Evolutionary conservation across 768 basidiomycete species (phyloP), one percentile per base, ranked within the genome.

Genomic region (Suillus brevipes): DNA sequence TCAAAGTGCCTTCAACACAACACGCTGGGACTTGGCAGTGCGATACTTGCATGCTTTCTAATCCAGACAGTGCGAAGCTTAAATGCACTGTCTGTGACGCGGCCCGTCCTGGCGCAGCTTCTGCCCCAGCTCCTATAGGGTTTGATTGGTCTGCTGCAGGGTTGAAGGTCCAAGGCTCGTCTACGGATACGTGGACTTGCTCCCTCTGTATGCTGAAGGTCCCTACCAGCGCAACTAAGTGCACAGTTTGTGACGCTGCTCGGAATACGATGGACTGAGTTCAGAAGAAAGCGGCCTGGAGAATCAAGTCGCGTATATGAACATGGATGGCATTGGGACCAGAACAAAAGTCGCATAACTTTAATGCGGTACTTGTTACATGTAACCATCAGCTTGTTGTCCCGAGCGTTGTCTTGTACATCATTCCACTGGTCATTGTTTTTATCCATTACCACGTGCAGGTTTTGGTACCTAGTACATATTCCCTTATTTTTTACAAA

Each of bases 71-170:
- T 47, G 82, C 77, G 23, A 69, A 68, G 28, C 77, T 75, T 5
- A 83, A 87, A 69, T 89, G 88, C 72, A 73, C 71, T 2, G 60
- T 84, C 52, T 89, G 87, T 66, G 85, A 87, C 13, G 61, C 78
- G 16, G 77, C 79, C 45, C 78, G 81, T 49, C 81, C 62, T 34
- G 31, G 37, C 23, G 34, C 53, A 5, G 12, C 20, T n/a, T n/a
- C 20, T 31, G 18, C 53, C 18, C 53, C 53, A 6, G 53, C 31
- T 62, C 53, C 36, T 47, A 70, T 69, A 34, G 50, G 65, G 23
- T 82, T 83, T 45, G 69, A 82, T 60, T 83, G 78, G 78, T 70
- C 72, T 37, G 80, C 78, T 28, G 80, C 81, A 56, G 81, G 82
- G 20, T 59, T 74, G 49, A 70, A 74, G 36, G 38, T 65, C 4